Conservation (phyloP, 2,329 filamentous ascomycete species). For the Eurotiales sp. region DNA sequence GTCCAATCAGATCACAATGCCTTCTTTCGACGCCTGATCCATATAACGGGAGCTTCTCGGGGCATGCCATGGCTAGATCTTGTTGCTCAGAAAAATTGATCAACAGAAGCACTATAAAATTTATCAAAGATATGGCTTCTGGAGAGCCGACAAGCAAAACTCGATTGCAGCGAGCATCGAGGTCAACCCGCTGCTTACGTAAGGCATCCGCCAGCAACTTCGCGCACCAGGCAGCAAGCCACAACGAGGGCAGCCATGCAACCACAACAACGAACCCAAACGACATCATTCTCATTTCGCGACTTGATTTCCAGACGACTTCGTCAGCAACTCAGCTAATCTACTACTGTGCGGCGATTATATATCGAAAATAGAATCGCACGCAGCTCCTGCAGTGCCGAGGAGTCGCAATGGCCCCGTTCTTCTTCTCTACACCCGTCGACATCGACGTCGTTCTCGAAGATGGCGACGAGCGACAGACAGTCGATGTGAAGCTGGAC, state of each 20-base stretch:
- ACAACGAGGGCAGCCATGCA: not conserved
- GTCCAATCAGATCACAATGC: not conserved
- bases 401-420: conserved; percentile 73
- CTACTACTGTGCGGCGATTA: not conserved
- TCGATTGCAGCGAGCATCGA: too few species aligned
- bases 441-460: conserved; percentile 99
- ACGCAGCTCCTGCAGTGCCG: not conserved
- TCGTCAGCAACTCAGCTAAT: not conserved
- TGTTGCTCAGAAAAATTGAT: too few species aligned
- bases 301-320: not conserved
- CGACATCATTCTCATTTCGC: not conserved
- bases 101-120: too few species aligned
- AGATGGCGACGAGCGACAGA: conserved; percentile 87
- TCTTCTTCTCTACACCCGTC: conserved; percentile 96
- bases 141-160: too few species aligned
- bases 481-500: conserved; percentile 96
- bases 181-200: conserved; percentile 5
- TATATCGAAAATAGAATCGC: not conserved
- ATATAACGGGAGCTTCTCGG: too few species aligned
- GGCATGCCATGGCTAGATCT: too few species aligned
- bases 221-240: not conserved
- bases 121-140: too few species aligned
- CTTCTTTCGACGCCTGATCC: too few species aligned
- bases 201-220: not conserved
- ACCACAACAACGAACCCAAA: conserved; percentile 2